Evolutionary conservation across 1,284 basidiomycete species (phyloP), one percentile per base, ranked within the genome.

Genomic region (Moniliella sp.): DNA sequence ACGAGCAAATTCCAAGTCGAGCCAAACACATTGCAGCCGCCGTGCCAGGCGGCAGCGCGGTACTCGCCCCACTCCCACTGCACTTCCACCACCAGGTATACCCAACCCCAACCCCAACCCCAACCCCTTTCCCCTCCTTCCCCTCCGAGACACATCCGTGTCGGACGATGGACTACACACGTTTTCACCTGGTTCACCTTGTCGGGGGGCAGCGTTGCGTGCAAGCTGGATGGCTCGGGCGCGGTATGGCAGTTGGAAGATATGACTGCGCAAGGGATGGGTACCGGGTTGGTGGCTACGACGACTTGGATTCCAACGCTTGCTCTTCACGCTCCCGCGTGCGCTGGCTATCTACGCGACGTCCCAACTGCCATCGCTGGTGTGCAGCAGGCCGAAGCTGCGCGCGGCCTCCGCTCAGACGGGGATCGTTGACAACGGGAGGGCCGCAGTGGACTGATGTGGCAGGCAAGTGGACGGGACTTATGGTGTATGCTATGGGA

Each of bases 311-410:
- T 73, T 30, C 78, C 75, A 64, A 75, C 67, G 75, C 35, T 68
- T 72, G 0, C 63, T 97, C 5, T 93, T 94, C 62, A 70, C 73
- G 2, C 73, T 94, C 9, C 86, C 88, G 0, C 72, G 80, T n/a
- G 55, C 67, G 5, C 54, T 83, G 27, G 72, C 81, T 1, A 68
- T 97, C 14, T 82, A 82, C 0, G 75, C 72, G 18, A 86, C 79
- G 0, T 81, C 76, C 0, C 43, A 62, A 0, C 67, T 91, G 1
- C 72, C 72, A 0, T 39, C 57, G 8, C 64, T 68, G 13, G 12
- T 14, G 13, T 7, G 73, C 7, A n/a, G n/a, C n/a, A n/a, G n/a
- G n/a, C n/a, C n/a, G n/a, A n/a, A n/a, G n/a, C n/a, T n/a, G n/a
- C n/a, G n/a, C n/a, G n/a, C n/a, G n/a, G n/a, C n/a, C n/a, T n/a